phyloP scores from a whole-genome alignment of 352 stramenopile genomes.

The Thraustotheca clavata region DNA sequence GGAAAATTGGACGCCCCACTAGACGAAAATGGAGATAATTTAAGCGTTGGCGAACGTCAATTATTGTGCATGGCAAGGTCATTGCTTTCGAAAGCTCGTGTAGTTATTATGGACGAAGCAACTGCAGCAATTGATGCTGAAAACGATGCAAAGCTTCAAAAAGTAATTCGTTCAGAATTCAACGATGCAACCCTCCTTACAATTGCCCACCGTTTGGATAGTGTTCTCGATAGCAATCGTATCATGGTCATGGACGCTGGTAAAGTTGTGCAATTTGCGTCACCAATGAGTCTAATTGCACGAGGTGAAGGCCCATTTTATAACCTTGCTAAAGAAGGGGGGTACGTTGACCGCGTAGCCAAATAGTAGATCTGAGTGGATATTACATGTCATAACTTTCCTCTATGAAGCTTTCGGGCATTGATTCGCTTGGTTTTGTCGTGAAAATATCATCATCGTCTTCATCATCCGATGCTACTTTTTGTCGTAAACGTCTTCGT shows the following conservation, averaged over 20 bases:
- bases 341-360: slow-evolving; percentile 12
- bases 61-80: slow-evolving; percentile 83
- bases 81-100: slow-evolving; percentile 67
- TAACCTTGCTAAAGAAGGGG: slow-evolving; percentile 25
- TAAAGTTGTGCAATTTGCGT: slow-evolving; percentile 77
- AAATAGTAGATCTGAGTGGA: not conserved
- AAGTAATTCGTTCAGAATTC: slow-evolving; percentile 91
- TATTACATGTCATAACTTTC: slow-evolving; percentile 12
- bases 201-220: slow-evolving; percentile 90
- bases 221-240: slow-evolving; percentile 85
- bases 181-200: slow-evolving; percentile 86
- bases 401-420: not conserved
- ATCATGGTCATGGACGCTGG: slow-evolving; percentile 86
- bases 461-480: not conserved
- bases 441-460: slow-evolving; percentile 1
- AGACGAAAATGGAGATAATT: slow-evolving; percentile 82
- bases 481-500: not conserved
- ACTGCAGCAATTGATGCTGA: slow-evolving; percentile 38
- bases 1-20: slow-evolving; percentile 24
- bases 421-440: not conserved
- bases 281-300: slow-evolving; percentile 56
- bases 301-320: slow-evolving; percentile 27
- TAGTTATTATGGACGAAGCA: slow-evolving; percentile 71
- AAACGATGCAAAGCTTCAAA: slow-evolving; percentile 86
- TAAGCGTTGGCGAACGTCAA: slow-evolving; percentile 82